Evolutionary conservation across 352 stramenopile genomes (phyloP), one percentile per base, ranked within the genome.

Genomic region (Plasmopara halstedii): DNA sequence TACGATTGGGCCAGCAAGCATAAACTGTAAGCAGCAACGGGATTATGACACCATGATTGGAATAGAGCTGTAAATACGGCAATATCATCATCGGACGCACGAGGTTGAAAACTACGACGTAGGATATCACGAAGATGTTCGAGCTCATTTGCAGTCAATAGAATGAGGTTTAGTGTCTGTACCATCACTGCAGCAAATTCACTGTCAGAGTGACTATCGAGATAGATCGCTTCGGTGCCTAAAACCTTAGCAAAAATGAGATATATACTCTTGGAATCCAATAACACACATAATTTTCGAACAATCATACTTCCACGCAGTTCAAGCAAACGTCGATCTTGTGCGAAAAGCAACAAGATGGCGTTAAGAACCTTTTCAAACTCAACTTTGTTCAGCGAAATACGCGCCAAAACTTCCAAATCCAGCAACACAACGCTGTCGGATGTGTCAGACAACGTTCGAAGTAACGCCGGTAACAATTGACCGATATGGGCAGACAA

Each of bases 141-240:
- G n/a, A 99, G 71, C 66, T 99, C 97, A 17, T 92, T 95, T 0
- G 97, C 96, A 6, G 97, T 99, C 0, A 99, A 70, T 25, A 99
- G 61, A 52, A 99, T 99, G 6, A 99, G 64, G 55, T 99, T 99
- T 7, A 99, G 75, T 25, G 95, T 98, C 75, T 99, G 96, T 6
- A 99, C 95, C 94, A 99, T 99, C 14, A 98, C 95, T 0, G 88
- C 89, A 10, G 97, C 88, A 67, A 99, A 99, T 46, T 99, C 94
- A 41, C 86, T 68, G 47, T 97, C 83, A 9, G 64, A 57, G 17
- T 69, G 58, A 32, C 75, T 79, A 22, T 72, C 55, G 9, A 73
- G 39, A 22, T 62, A 63, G 1, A 64, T 58, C 15, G 67, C 70
- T 33, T 82, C 70, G 0, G 72, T 80, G 0, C 81, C 74, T n/a